These are phyloP conservation scores for Penicillium canariense DNA, from an alignment of 495 filamentous ascomycete species.

Conservation along the genomic window DNA sequence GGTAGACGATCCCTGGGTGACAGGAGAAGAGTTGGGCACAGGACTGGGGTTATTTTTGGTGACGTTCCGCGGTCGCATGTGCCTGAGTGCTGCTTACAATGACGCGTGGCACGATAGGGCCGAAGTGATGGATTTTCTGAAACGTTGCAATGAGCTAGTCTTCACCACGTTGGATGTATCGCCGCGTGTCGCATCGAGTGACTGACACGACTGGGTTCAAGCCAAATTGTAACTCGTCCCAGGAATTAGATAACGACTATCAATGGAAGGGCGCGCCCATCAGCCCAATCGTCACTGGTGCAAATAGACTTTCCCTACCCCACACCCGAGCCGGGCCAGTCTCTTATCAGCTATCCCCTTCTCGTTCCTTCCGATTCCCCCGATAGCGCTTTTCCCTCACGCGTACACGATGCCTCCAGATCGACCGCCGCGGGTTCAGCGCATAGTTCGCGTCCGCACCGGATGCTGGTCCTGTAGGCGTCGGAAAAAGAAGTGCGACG, in stretches of 20 bases:
- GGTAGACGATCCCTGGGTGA: slow-evolving; percentile 39
- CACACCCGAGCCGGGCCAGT: neutral
- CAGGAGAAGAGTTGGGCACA: slow-evolving; percentile 38
- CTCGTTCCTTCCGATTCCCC: neutral
- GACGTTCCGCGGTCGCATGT: slow-evolving; percentile 32
- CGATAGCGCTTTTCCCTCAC: neutral
- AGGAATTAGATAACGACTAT: too few relatives aligned
- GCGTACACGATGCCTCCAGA: slow-evolving; percentile 28
- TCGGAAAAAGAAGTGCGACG: slow-evolving; percentile 94
- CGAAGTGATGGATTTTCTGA: slow-evolving; percentile 27
- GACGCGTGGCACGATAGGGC: slow-evolving; percentile 31
- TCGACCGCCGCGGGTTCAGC: slow-evolving; percentile 26
- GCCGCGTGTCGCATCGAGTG: too few relatives aligned
- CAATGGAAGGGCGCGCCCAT: too few relatives aligned
- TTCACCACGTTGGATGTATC: too few relatives aligned
- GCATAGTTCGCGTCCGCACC: slow-evolving; percentile 49
- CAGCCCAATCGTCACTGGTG: neutral
- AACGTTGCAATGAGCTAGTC: slow-evolving; percentile 19
- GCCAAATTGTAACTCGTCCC: too few relatives aligned
- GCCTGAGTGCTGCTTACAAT: slow-evolving; percentile 39
- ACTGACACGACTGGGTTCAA: too few relatives aligned
- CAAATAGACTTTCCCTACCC: neutral
- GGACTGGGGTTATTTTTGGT: slow-evolving; percentile 39
- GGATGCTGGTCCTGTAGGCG: slow-evolving; percentile 83
- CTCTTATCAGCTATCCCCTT: slow-evolving; percentile 9